phyloP scores from a whole-genome alignment of 257 asterid species.

The Echites panduratus region DNA sequence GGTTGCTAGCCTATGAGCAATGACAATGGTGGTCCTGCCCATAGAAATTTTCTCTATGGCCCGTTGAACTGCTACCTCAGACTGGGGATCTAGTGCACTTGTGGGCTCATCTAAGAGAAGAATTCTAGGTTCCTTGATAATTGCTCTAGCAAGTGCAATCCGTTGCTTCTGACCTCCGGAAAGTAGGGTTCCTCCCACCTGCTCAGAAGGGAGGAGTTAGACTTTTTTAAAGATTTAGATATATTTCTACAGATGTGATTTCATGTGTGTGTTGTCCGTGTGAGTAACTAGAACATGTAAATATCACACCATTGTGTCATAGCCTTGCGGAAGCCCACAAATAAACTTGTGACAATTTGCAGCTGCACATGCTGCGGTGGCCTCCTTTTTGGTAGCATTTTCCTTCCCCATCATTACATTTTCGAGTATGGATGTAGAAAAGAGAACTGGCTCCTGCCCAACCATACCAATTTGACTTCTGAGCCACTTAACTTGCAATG shows the following conservation, averaged over 20 bases:
- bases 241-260: neutral
- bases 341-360: conserved; percentile 73
- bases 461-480: conserved; percentile 84
- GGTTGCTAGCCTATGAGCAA: conserved; percentile 79
- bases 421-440: conserved; percentile 66
- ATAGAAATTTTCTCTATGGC: conserved; percentile 68
- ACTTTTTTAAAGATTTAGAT: neutral
- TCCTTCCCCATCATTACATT: conserved; percentile 78
- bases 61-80: conserved; percentile 61
- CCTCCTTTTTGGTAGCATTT: conserved; percentile 66
- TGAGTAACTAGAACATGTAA: neutral
- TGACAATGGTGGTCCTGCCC: conserved; percentile 61
- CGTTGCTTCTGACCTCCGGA: conserved; percentile 92
- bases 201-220: conserved; percentile 9
- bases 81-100: conserved; percentile 72
- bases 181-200: conserved; percentile 82
- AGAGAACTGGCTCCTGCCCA: conserved; percentile 82
- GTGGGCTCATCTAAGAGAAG: conserved; percentile 87
- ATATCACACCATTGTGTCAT: conserved; percentile 55
- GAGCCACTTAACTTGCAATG: conserved; percentile 85
- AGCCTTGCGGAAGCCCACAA: conserved; percentile 61
- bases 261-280: neutral
- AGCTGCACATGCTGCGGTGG: conserved; percentile 51
- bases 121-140: conserved; percentile 63
- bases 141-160: conserved; percentile 79